phyloP scores from a whole-genome alignment of 768 basidiomycete species.

The Calocybe cyanea region DNA sequence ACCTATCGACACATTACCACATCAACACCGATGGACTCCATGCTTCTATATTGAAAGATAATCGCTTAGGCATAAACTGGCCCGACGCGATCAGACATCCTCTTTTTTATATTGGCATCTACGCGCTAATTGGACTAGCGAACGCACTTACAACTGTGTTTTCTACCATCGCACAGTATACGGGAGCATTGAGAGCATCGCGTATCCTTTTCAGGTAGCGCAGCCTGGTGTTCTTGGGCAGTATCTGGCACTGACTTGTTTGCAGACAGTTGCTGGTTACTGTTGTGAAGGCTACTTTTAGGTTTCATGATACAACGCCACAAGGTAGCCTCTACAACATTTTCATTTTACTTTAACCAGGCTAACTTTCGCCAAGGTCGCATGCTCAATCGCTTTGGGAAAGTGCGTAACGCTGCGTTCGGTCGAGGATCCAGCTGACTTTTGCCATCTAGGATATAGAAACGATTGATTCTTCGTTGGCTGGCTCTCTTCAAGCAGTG shows the following conservation, averaged over 20 bases:
- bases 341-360: neutral
- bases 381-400: conserved; percentile 84
- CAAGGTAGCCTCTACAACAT: conserved; percentile 40
- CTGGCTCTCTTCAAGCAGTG: conserved; percentile 67
- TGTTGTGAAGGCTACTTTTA: conserved; percentile 79
- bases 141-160: conserved; percentile 44
- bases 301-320: conserved; percentile 82
- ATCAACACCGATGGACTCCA: conserved; percentile 19
- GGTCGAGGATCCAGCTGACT: neutral
- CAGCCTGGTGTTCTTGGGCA: conserved; percentile 14
- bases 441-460: conserved; percentile 60
- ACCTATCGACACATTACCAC: conserved; percentile 24
- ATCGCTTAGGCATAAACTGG: conserved; percentile 28
- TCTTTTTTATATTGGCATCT: conserved; percentile 68
- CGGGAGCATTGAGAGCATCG: conserved; percentile 52
- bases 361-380: conserved; percentile 43
- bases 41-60: conserved; percentile 18
- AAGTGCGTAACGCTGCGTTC: conserved; percentile 28
- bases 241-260: conserved; percentile 27
- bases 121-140: conserved; percentile 54
- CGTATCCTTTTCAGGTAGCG: conserved; percentile 38
- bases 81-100: conserved; percentile 59
- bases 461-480: conserved; percentile 75
- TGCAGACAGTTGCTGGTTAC: conserved; percentile 54
- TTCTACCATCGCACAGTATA: conserved; percentile 52